These are phyloP conservation scores for Fusarium nematophilum DNA, from an alignment of 2,329 filamentous ascomycete species.

Conservation along the genomic window DNA sequence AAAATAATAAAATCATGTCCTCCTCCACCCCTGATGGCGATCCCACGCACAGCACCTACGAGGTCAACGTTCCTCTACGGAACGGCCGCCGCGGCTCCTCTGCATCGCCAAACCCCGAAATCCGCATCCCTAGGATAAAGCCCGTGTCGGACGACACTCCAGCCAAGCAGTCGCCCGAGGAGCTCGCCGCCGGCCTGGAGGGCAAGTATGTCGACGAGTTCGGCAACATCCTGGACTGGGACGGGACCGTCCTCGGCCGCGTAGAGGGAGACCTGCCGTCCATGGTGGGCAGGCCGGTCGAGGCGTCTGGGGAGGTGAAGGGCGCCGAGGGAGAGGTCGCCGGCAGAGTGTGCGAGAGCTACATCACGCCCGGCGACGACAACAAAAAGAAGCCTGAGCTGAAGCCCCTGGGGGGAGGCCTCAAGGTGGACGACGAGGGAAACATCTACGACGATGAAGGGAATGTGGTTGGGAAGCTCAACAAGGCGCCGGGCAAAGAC, in stretches of 20 bases:
- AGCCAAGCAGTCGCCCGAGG: conserved; percentile 45
- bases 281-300: conserved; percentile 63
- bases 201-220: conserved; percentile 65
- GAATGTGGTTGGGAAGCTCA: conserved; percentile 72
- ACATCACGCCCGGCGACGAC: conserved; percentile 38
- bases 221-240: conserved; percentile 63
- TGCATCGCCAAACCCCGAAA: conserved; percentile 37
- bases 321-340: conserved; percentile 83
- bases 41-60: conserved; percentile 43
- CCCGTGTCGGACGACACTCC: conserved; percentile 46
- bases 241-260: conserved; percentile 63
- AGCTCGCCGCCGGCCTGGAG: conserved; percentile 55
- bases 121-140: conserved; percentile 55
- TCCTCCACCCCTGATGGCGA: conserved; percentile 31
- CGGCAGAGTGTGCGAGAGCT: conserved; percentile 75
- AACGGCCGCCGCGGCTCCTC: conserved; percentile 23
- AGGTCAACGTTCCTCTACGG: conserved; percentile 41
- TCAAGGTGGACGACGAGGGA: conserved; percentile 67
- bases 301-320: conserved; percentile 64
- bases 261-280: conserved; percentile 65
- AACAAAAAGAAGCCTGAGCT: conserved; percentile 59
- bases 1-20: conserved; percentile 22
- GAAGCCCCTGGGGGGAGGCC: conserved; percentile 62
- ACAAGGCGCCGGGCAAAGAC: conserved; percentile 47
- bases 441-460: conserved; percentile 69